A percentile compares a stretch with the other conserved stretches of the same genome.
Evolutionary conservation across 306 rosid species (phyloP).

Genomic region (Pterocarpus macrocarpus): DNA sequence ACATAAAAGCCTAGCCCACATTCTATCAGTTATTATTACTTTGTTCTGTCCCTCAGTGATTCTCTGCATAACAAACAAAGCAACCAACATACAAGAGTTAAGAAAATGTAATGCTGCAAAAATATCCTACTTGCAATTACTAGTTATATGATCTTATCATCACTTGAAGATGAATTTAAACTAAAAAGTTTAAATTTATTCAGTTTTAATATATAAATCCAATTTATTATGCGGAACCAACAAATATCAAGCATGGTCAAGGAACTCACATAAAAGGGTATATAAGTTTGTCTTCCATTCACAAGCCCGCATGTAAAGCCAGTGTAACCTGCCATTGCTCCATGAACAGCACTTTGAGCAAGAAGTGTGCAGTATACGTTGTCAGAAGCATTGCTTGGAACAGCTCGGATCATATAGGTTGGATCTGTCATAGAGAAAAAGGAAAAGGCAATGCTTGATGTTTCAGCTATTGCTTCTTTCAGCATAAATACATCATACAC

Average conservation of each 20-base stretch:
- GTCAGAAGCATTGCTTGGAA: constrained; percentile 96
- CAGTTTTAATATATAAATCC: constrained; percentile 7
- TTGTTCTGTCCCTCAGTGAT: constrained; percentile 77
- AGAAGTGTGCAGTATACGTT: constrained; percentile 93
- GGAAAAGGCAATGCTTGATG: constrained; percentile 16
- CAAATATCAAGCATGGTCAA: constrained; percentile 27
- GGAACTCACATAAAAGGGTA: constrained; percentile 85
- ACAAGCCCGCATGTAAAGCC: constrained; percentile 88
- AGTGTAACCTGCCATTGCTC: constrained; percentile 97
- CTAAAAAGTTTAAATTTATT: not conserved
- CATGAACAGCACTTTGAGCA: constrained; percentile 97
- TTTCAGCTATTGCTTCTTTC: constrained; percentile 19
- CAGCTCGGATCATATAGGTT: constrained; percentile 94
- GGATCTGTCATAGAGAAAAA: constrained; percentile 73
- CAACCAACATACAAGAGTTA: not conserved
- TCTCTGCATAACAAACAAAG: constrained; percentile 61
- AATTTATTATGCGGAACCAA: constrained; percentile 25
- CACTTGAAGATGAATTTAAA: not conserved
- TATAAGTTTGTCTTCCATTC: constrained; percentile 88
- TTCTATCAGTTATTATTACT: constrained; percentile 89
- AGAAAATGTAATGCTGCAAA: not conserved
- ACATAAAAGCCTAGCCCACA: constrained; percentile 98
- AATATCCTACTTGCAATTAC: not conserved
- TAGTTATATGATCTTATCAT: constrained; percentile 23
- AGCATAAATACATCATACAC: constrained; percentile 11